Percentiles rank a stretch among this genome's conserved stretches.
Conservation (phyloP, 2,329 filamentous ascomycete species). For the Pseudocercospora fijiensis region DNA sequence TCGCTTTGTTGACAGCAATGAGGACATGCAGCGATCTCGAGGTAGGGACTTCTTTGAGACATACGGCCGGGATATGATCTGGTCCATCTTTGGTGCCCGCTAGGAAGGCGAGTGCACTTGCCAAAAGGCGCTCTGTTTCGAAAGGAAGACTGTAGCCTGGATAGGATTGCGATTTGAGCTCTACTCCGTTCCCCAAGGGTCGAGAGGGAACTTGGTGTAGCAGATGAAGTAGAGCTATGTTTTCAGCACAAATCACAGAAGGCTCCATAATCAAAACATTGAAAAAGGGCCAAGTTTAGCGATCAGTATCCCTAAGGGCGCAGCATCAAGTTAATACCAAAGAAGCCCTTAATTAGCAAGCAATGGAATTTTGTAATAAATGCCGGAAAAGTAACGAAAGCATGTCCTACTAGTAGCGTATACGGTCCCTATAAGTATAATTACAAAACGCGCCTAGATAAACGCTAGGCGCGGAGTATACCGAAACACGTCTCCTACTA, state of each 20-base stretch:
- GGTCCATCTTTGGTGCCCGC: background rate
- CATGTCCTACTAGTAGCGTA: no score
- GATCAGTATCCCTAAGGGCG: background rate
- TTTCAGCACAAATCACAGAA: background rate
- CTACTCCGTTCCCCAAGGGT: background rate
- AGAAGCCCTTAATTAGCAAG: background rate
- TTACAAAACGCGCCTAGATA: no score
- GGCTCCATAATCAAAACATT: background rate
- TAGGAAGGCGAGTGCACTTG: background rate
- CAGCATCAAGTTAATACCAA: background rate
- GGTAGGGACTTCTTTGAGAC: background rate
- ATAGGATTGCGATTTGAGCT: background rate
- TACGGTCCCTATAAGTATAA: no score
- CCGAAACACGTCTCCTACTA: no score
- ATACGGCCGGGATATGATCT: background rate
- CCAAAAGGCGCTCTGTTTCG: background rate
- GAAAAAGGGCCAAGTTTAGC: background rate
- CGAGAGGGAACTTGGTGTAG: background rate
- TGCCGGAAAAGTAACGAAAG: no score
- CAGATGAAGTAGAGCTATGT: constrained; percentile 10
- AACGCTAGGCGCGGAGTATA: no score
- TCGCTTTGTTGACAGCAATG: background rate
- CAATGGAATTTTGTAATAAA: background rate
- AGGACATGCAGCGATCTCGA: background rate
- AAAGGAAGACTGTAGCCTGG: constrained; percentile 2